Base-by-base conservation (phyloP, 164 flowering plant genomes). In the Dillenia suffruticosa region DNA sequence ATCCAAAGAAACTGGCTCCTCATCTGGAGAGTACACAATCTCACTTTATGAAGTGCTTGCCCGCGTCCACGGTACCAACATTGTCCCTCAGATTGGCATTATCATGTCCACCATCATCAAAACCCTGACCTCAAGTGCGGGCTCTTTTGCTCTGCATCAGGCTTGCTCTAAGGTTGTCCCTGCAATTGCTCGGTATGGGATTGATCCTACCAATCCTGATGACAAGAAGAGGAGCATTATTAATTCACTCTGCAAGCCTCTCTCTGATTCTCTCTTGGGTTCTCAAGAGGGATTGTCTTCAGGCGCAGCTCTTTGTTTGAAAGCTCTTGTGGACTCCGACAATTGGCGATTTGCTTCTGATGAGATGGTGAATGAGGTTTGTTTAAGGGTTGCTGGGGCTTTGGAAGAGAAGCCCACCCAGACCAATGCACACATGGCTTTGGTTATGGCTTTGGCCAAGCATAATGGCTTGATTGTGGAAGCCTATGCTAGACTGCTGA, bases 151-250 rank as follows among this genome's bases (percentile, higher is more conserved):
- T 10, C 96, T 87, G 69, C 96, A 88, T 46, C 97, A 91, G 63
- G 96, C 95, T 22, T 89, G 99, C 66, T 84, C 97, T 10, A 91
- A 86, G 70, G 99, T 91, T 50, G 84, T 95, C 17, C 94, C 96
- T 11, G 89, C 97, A 10, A 89, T 92, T 69, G 92, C 97, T 0
- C 78, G 96, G 58, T 88, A 88, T 68, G 90, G 82, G 24, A 95
- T 95, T 44, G 91, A 88, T 24, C 87, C 92, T 2, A 74, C 83
- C 14, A 87, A 86, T 0, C 83, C 96, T 8, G 86, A 82, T 7
- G 87, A 82, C 49, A 86, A 82, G 79, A 95, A 87, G 66, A 73
- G 72, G 63, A 59, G 61, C 15, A 81, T 95, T 57, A 87, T 95
- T 26, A 76, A 76, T 16, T 88, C 90, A 12, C 88, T 95, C 2